Evolutionary conservation across 192 early-diverging fungal species (phyloP), one percentile per base, ranked within the genome.

Genomic region (Backusella australiensis): DNA sequence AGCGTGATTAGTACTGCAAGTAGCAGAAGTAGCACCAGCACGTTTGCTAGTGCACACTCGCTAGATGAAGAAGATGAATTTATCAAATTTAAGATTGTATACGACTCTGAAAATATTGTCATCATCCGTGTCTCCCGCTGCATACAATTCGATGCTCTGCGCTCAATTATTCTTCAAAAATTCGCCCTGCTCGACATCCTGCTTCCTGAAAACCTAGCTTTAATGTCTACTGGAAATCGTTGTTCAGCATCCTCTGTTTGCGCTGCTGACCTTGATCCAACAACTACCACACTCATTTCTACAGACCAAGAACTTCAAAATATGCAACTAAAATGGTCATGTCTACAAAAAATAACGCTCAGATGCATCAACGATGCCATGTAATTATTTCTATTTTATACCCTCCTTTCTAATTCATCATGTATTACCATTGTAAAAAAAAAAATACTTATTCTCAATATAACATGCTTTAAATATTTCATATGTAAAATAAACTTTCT

Each of bases 241-340:
- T 29, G 70, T 6, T 71, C 70, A 26, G 70, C 68, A 7, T 69
- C 68, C 17, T 69, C 68, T 63, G 56, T 63, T n/a, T 63, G 56
- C 56, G 56, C 56, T 29, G 56, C 56, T 11, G 23, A 63, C 23
- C 56, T 63, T 29, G 56, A 63, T 29, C 56, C 56, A 63, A 63
- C 8, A 63, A 29, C 56, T 63, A 63, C 12, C 56, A 63, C 23
- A 63, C 11, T 63, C 56, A 29, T 63, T 63, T 63, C 56, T 12
- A 63, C 56, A 29, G 23, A 63, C 12, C 23, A 63, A 23, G 56
- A 63, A 63, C 56, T 63, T 29, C 56, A 63, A 63, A 63, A 63
- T 63, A 63, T 63, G 56, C 56, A 63, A 29, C 56, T 63, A 63
- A 63, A 63, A 63, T 63, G 56, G 56, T 63, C 56, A 63, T 63